Evolutionary conservation across 192 early-diverging fungal genomes (phyloP).

Genomic region (Paraglomus brasilianum): DNA sequence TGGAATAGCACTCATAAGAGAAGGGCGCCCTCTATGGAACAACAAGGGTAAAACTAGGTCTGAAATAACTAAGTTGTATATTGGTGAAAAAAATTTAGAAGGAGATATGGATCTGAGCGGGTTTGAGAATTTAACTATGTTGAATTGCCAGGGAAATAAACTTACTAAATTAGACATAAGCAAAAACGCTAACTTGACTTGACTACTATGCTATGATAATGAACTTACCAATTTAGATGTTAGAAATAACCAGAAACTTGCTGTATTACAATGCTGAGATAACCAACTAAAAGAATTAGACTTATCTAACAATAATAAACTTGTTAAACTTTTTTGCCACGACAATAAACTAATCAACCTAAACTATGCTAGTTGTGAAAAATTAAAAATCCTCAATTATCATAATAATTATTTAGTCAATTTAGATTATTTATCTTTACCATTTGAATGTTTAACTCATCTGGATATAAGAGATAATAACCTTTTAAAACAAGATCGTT

Average conservation of each 20-base stretch:
- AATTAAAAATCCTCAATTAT: conserved; percentile 4
- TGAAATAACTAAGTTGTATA: neutral
- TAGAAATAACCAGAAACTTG: too few species aligned
- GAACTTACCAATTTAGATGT: too few species aligned
- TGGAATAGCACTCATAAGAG: neutral
- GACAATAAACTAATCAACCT: neutral
- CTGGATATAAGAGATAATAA: conserved; percentile 15
- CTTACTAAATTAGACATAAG: conserved; percentile 3
- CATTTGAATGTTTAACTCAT: neutral
- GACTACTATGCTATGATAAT: too few species aligned
- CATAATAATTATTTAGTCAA: neutral
- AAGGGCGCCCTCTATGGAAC: too few species aligned
- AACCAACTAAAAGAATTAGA: too few species aligned
- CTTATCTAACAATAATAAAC: too few species aligned
- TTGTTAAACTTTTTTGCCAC: neutral
- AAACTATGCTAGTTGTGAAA: neutral
- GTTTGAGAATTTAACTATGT: neutral
- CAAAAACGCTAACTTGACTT: neutral
- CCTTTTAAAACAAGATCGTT: neutral
- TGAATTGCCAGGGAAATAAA: neutral
- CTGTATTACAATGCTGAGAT: too few species aligned
- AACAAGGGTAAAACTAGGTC: too few species aligned
- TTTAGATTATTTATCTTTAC: conserved; percentile 2
- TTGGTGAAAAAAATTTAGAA: conserved; percentile 10
- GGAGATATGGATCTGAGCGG: neutral